Evolutionary conservation across 129 eudicot genomes (phyloP), one percentile per base, ranked within the genome.

Genomic region (Flaveria sonorensis): DNA sequence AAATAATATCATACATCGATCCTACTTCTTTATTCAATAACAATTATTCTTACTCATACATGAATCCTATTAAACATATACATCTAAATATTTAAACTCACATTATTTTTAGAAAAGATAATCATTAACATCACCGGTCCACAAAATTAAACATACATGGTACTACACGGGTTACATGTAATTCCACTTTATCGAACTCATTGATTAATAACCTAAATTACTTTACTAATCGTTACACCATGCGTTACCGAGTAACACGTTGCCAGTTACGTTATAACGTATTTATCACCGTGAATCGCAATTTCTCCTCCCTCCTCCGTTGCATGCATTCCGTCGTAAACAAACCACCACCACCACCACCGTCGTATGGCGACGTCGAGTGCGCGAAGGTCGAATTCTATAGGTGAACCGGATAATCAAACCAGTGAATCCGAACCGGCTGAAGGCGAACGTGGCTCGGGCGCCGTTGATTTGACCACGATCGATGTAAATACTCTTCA

Each of bases 401-500:
- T 83, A 57, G 85, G 68, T 20, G 85, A 83, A 18, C 28, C 89
- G 39, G 90, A 86, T 52, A 10, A 68, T 67, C 92, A 85, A 39
- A 82, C 80, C 71, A 68, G 83, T 68, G 96, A 87, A 62, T 83
- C 95, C 10, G 98, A 90, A 73, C 83, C 71, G 77, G 76, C 84
- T 60, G 96, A 93, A 70, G 88, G 86, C 59, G 71, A 88, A 53
- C 82, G 82, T 42, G 84, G 85, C 68, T 87, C 84, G 89, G 96
- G 83, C 40, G 82, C 92, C 81, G 52, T 83, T 45, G 98, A 92
- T 53, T 90, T 89, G 90, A 83, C 86, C 74, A 85, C 88, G 74
- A 80, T 88, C 72, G 92, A 93, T 60, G 98, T 93, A 68, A 46
- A 10, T 77, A 8, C 11, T 64, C 61, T 46, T n/a, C n/a, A n/a